Base-by-base conservation (phyloP, 1,284 basidiomycete genomes). In the Cryptococcus neoformans region DNA sequence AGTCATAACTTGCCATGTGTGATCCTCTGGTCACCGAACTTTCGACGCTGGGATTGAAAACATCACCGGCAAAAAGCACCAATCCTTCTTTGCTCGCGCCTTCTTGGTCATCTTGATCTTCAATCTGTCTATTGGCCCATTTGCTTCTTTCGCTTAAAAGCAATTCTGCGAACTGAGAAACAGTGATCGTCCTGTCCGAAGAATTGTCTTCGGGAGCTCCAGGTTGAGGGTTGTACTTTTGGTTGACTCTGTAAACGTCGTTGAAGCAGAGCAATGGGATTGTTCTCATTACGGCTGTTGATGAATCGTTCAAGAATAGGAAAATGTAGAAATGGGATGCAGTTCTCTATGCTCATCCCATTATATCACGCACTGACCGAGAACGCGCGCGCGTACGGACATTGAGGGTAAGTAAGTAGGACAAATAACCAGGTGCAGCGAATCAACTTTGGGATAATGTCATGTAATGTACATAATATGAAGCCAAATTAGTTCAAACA, bases 11-110 rank as follows among this genome's bases (percentile, higher is more conserved):
- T 64, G 91, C 89, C 89, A 95, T 90, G 82, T 95, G 91, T 58
- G 87, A 91, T 44, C 92, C 92, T 72, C 92, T 80, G 3, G 92
- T 94, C 21, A 96, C 86, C 7, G 87, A 86, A 65, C 87, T 90
- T 77, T 94, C 91, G 0, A 92, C 83, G 3, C 88, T 90, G 0
- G 91, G 92, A 16, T 87, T 86, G 72, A 92, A 92, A 4, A 90
- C 79, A 72, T 95, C 92, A 5, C 92, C 92, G 35, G 89, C 92
- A 76, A 95, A 96, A 2, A 96, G 77, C 0, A 88, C 81, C 3
- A 96, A 79, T 0, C 92, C 92, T 62, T 90, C 87, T 58, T 79
- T 80, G 49, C 79, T 77, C 2, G 82, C 82, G 62, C 85, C 83
- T 10, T 77, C 65, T 56, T 81, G 75, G 44, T 72, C 53, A 6